phyloP scores from a whole-genome alignment of 148 eudicot species.

The Oxyria digyna region DNA sequence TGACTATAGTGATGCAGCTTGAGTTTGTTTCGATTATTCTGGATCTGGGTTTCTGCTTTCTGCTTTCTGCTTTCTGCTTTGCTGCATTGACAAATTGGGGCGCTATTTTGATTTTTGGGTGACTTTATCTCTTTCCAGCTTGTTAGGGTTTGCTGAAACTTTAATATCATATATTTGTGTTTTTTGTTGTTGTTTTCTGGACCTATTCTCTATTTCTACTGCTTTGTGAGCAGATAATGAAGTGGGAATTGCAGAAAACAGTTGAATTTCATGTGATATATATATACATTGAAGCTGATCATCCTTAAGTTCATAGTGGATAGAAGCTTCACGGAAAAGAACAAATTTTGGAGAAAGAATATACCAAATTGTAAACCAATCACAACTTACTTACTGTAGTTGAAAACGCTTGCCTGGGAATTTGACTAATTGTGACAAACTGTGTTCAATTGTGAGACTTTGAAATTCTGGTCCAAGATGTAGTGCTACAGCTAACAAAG shows the following conservation, averaged over 20 bases:
- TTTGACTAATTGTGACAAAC: background rate
- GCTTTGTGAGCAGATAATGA: background rate
- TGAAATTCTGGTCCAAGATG: background rate
- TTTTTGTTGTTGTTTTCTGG: too few relatives aligned
- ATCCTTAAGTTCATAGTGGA: background rate
- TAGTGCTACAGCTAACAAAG: background rate
- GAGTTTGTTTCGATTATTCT: background rate
- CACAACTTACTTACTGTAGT: background rate
- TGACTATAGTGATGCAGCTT: background rate
- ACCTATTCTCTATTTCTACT: too few relatives aligned
- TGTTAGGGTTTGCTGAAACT: too few relatives aligned
- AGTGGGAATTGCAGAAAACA: background rate
- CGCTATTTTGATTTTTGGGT: background rate
- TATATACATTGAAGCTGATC: background rate
- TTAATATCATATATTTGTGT: too few relatives aligned
- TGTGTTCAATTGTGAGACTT: background rate
- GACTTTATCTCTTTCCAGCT: too few relatives aligned
- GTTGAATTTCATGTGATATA: background rate
- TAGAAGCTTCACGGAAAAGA: background rate
- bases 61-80: background rate
- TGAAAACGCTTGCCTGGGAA: background rate
- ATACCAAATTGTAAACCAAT: background rate
- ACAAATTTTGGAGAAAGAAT: background rate
- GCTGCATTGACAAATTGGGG: background rate
- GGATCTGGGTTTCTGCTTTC: background rate